Evolutionary conservation across 2,329 filamentous ascomycete genomes (phyloP).

Genomic region (Apiospora malaysiana): DNA sequence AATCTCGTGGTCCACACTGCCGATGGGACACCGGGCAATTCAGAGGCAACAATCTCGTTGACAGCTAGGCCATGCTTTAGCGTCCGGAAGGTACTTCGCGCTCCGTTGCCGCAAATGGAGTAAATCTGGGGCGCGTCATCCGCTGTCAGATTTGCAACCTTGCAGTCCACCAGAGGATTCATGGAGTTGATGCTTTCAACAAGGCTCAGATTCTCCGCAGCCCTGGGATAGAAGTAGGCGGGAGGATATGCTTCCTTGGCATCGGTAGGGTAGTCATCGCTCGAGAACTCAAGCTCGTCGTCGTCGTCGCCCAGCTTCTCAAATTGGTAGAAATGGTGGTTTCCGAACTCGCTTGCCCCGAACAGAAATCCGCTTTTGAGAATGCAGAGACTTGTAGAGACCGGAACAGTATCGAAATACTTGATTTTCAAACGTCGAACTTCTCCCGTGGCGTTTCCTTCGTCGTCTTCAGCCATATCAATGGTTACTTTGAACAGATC

Average conservation of each 20-base stretch:
- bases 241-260: constrained; percentile 74
- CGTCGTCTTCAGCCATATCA: constrained; percentile 83
- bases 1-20: constrained; percentile 96
- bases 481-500: constrained; percentile 97
- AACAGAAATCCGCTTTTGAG: constrained; percentile 96
- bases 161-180: constrained; percentile 90
- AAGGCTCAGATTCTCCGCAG: constrained; percentile 80
- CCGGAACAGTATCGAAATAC: constrained; percentile 95
- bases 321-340: constrained; percentile 95
- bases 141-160: constrained; percentile 86
- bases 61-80: constrained; percentile 93
- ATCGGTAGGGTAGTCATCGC: constrained; percentile 82
- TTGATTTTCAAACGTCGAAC: constrained; percentile 89
- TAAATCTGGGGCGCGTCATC: constrained; percentile 98
- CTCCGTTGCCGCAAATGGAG: constrained; percentile 85
- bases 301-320: constrained; percentile 97
- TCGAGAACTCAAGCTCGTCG: constrained; percentile 84
- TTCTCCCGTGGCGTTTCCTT: constrained; percentile 79
- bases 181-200: constrained; percentile 87
- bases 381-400: constrained; percentile 87
- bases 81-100: constrained; percentile 87
- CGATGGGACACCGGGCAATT: constrained; percentile 84
- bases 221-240: constrained; percentile 83
- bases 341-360: constrained; percentile 88
- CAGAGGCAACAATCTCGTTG: constrained; percentile 93